A percentile compares a stretch with the other conserved stretches of the same genome.
Evolutionary conservation across 768 basidiomycete species (phyloP).

Genomic region (Gymnopilus dilepis): DNA sequence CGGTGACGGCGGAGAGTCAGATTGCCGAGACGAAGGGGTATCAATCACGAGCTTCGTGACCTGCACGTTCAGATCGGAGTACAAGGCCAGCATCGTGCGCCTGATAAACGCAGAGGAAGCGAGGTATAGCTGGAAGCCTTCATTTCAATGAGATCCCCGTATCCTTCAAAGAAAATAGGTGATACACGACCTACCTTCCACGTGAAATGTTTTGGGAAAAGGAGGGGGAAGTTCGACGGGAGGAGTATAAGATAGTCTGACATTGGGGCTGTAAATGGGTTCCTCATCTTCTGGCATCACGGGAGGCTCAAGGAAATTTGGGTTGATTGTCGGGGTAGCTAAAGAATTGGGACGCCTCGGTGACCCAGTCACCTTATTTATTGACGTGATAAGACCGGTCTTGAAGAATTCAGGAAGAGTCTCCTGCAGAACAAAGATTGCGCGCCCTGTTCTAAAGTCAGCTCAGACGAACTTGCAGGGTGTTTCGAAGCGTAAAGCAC

Average conservation of each 20-base stretch:
- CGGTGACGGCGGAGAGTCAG: constrained; percentile 2
- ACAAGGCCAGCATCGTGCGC: constrained; percentile 78
- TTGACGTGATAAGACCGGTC: constrained; percentile 62
- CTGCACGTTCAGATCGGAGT: constrained; percentile 65
- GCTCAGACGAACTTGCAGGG: not conserved
- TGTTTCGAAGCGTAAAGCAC: constrained; percentile 13
- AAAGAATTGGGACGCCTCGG: constrained; percentile 33
- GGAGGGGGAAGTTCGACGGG: constrained; percentile 69
- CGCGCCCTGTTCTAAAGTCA: constrained; percentile 60
- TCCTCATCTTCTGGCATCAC: constrained; percentile 43
- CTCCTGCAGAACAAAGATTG: constrained; percentile 67
- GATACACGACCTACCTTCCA: constrained; percentile 62
- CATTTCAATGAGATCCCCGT: not conserved
- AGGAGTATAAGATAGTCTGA: constrained; percentile 72
- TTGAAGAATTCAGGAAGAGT: constrained; percentile 78
- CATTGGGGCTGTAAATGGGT: constrained; percentile 64
- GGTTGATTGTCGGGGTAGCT: constrained; percentile 32
- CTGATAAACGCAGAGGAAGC: constrained; percentile 72
- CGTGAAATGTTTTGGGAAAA: constrained; percentile 68
- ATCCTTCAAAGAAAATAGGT: not conserved
- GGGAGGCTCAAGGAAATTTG: constrained; percentile 34
- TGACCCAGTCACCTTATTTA: constrained; percentile 52
- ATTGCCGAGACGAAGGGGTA: constrained; percentile 27
- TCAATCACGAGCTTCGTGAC: constrained; percentile 54
- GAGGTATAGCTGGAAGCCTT: constrained; percentile 75